A percentile compares a stretch with the other conserved stretches of the same genome.
phyloP scores from a whole-genome alignment of 306 rosid species.

The Vachellia collinsii region DNA sequence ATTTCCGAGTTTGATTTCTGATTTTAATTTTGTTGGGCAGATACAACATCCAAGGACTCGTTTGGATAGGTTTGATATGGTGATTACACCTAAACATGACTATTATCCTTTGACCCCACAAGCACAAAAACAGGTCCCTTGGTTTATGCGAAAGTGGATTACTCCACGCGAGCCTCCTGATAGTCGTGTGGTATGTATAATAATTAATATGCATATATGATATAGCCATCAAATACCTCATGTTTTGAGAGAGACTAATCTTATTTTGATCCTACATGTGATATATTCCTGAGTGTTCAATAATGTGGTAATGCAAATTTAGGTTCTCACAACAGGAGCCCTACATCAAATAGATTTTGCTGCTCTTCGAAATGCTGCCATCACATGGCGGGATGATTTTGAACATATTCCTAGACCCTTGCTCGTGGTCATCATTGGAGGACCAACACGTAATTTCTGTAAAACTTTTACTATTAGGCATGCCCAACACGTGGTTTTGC shows the following conservation, averaged over 20 bases:
- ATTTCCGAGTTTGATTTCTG: constrained; percentile 29
- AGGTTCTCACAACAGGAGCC: constrained; percentile 90
- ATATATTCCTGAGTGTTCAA: constrained; percentile 18
- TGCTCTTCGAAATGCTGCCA: constrained; percentile 81
- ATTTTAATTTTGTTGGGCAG: constrained; percentile 34
- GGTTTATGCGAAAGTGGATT: constrained; percentile 77
- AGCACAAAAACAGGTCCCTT: constrained; percentile 80
- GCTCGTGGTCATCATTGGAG: constrained; percentile 83
- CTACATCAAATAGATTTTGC: constrained; percentile 87
- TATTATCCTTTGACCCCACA: constrained; percentile 83
- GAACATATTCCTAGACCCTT: constrained; percentile 78
- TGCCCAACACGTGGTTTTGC: constrained; percentile 5
- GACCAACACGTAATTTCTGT: constrained; percentile 70
- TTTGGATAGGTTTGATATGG: constrained; percentile 87
- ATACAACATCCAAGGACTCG: constrained; percentile 78
- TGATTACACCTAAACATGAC: constrained; percentile 88
- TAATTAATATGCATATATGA: background rate
- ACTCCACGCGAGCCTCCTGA: constrained; percentile 90
- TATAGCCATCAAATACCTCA: constrained; percentile 5
- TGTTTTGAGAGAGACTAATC: constrained; percentile 27
- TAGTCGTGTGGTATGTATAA: constrained; percentile 76
- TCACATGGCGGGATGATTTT: constrained; percentile 83
- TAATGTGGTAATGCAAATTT: constrained; percentile 37
- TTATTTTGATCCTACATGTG: constrained; percentile 22
- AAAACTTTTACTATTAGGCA: constrained; percentile 22